Conservation (phyloP, 345 rosid species). For the Carallia pectinifolia region DNA sequence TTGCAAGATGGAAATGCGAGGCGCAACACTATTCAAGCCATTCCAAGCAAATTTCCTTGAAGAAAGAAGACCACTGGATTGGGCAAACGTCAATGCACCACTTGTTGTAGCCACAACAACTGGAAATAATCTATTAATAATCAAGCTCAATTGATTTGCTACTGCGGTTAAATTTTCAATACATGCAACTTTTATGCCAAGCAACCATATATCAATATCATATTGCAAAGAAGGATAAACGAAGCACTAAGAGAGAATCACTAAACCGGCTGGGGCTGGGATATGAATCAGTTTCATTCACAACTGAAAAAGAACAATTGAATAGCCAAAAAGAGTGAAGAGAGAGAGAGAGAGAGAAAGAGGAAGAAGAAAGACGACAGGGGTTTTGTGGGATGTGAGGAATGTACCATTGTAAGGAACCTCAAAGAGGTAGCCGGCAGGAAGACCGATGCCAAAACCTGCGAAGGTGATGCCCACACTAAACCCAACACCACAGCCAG, state of each 20-base stretch:
- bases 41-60: conserved; percentile 17
- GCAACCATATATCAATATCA: background rate
- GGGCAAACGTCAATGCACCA: conserved; percentile 39
- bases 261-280: background rate
- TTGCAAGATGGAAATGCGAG: conserved; percentile 39
- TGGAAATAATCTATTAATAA: conserved; percentile 18
- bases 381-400: background rate
- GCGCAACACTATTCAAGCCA: conserved; percentile 45
- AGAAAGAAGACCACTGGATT: conserved; percentile 31
- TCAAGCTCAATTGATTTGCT: conserved; percentile 1
- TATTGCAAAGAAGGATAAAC: background rate
- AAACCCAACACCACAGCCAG: conserved; percentile 91
- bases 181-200: background rate
- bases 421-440: conserved; percentile 56
- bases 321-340: background rate
- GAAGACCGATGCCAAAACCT: conserved; percentile 90
- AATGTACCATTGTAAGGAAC: conserved; percentile 58
- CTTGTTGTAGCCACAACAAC: conserved; percentile 49
- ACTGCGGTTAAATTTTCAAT: background rate
- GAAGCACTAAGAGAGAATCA: background rate
- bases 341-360: background rate
- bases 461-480: conserved; percentile 79
- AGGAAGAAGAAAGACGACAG: background rate
- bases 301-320: background rate
- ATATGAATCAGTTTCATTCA: background rate